A percentile compares a stretch with the other conserved stretches of the same genome.
phyloP scores from a whole-genome alignment of 345 rosid genomes.

The Murraya koenigii region DNA sequence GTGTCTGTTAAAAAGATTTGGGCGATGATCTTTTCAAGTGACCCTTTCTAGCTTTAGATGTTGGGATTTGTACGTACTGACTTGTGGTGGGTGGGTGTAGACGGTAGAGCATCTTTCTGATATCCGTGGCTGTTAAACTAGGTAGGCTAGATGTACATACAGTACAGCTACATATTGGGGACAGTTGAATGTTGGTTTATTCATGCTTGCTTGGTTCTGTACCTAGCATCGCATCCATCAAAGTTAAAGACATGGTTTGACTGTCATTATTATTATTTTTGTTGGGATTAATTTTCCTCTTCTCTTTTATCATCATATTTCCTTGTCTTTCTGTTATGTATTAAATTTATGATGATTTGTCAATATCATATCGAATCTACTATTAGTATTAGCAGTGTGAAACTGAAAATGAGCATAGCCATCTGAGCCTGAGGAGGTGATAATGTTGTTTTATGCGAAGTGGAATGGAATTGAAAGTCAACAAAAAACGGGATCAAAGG shows the following conservation, averaged over 20 bases:
- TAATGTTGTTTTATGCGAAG: not conserved
- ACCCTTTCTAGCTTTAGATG: slow-evolving; percentile 17
- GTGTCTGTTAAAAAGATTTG: slow-evolving; percentile 7
- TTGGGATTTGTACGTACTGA: slow-evolving; percentile 8
- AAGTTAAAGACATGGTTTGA: not conserved
- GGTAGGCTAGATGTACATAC: slow-evolving; percentile 27
- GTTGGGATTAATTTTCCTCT: too few relatives aligned
- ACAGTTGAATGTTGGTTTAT: slow-evolving; percentile 12
- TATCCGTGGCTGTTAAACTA: slow-evolving; percentile 10
- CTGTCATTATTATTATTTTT: not conserved
- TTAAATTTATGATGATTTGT: too few relatives aligned
- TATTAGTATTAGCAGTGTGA: not conserved
- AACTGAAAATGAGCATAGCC: not conserved
- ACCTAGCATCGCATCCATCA: slow-evolving; percentile 5
- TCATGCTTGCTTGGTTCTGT: slow-evolving; percentile 10
- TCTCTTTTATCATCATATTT: not conserved
- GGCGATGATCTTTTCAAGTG: slow-evolving; percentile 9
- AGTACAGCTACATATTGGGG: slow-evolving; percentile 25
- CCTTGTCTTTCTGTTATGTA: not conserved
- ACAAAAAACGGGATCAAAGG: not conserved
- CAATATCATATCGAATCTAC: not conserved
- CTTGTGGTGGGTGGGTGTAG: slow-evolving; percentile 2
- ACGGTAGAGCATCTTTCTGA: slow-evolving; percentile 1
- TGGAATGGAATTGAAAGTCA: not conserved
- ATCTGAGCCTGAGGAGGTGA: not conserved